Evolutionary conservation across 352 stramenopile species (phyloP).

Genomic region (Pythium scleroteichum): DNA sequence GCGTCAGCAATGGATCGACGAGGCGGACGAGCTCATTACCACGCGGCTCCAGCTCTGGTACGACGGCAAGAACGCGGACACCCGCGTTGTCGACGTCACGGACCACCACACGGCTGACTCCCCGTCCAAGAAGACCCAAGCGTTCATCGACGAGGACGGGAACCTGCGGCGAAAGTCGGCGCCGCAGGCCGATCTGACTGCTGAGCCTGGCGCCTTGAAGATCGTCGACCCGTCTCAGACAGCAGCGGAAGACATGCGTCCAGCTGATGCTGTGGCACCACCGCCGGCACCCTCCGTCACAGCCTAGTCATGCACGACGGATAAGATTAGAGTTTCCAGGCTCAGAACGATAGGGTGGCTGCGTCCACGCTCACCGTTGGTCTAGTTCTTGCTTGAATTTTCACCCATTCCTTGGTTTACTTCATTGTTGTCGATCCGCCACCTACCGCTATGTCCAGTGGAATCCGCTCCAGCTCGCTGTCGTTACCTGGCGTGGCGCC

Average conservation of each 20-base stretch:
- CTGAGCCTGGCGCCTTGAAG: not conserved
- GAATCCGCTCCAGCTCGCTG: conserved; percentile 13
- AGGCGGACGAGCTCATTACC: conserved; percentile 35
- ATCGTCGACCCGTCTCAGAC: not conserved
- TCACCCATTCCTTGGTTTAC: too few relatives aligned
- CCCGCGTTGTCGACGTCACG: conserved; percentile 29
- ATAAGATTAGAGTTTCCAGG: conserved; percentile 7
- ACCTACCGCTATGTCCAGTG: not conserved
- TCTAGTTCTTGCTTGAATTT: too few relatives aligned
- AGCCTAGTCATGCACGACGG: not conserved
- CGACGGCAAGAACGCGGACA: conserved; percentile 30
- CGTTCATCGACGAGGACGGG: conserved; percentile 48
- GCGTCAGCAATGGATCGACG: conserved; percentile 32
- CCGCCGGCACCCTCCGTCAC: not conserved
- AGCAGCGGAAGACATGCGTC: not conserved
- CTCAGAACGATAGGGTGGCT: not conserved
- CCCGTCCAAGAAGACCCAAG: conserved; percentile 37
- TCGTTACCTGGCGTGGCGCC: not conserved
- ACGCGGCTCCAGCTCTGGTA: conserved; percentile 36
- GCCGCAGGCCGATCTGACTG: not conserved
- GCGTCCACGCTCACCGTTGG: too few relatives aligned
- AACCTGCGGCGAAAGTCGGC: conserved; percentile 43
- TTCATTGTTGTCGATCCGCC: not conserved
- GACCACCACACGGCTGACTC: conserved; percentile 37
- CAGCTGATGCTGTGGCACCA: conserved; percentile 1